These are phyloP conservation scores for Paraglomus brasilianum DNA, from an alignment of 192 early-diverging fungal species.

Conservation along the genomic window DNA sequence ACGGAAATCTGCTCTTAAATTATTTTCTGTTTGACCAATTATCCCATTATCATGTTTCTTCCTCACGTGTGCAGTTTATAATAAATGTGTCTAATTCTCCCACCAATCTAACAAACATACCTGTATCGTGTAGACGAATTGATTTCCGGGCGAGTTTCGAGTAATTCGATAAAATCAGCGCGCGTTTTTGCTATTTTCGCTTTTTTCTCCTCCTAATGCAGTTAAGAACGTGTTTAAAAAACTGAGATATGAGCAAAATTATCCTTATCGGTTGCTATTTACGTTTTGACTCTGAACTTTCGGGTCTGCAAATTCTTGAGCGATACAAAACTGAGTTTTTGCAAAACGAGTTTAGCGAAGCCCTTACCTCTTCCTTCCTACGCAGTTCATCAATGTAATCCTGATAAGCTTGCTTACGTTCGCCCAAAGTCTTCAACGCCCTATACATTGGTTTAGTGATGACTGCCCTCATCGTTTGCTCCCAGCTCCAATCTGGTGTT, in stretches of 20 bases:
- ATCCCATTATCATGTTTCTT: too few relatives aligned
- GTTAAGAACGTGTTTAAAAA: conserved; percentile 12
- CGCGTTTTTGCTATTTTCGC: conserved; percentile 50
- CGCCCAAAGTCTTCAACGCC: conserved; percentile 72
- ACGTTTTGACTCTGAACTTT: conserved; percentile 32
- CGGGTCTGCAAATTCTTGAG: conserved; percentile 6
- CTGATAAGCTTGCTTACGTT: conserved; percentile 82
- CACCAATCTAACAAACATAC: not conserved
- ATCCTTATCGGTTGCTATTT: conserved; percentile 32
- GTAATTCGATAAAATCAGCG: conserved; percentile 53
- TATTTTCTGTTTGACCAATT: too few relatives aligned
- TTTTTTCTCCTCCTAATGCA: conserved; percentile 49
- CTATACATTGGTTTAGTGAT: conserved; percentile 84
- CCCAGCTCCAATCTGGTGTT: conserved; percentile 86
- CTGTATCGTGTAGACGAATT: conserved; percentile 55
- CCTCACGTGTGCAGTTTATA: too few relatives aligned
- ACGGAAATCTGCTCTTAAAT: too few relatives aligned
- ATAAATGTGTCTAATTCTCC: too few relatives aligned
- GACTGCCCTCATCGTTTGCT: conserved; percentile 82
- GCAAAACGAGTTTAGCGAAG: conserved; percentile 7
- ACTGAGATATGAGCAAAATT: not conserved
- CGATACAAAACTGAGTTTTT: not conserved
- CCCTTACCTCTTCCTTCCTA: conserved; percentile 56
- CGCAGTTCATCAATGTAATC: conserved; percentile 62
- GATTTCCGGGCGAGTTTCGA: conserved; percentile 51